Evolutionary conservation across 768 basidiomycete species (phyloP), one percentile per base, ranked within the genome.

Genomic region (Suillus decipiens): DNA sequence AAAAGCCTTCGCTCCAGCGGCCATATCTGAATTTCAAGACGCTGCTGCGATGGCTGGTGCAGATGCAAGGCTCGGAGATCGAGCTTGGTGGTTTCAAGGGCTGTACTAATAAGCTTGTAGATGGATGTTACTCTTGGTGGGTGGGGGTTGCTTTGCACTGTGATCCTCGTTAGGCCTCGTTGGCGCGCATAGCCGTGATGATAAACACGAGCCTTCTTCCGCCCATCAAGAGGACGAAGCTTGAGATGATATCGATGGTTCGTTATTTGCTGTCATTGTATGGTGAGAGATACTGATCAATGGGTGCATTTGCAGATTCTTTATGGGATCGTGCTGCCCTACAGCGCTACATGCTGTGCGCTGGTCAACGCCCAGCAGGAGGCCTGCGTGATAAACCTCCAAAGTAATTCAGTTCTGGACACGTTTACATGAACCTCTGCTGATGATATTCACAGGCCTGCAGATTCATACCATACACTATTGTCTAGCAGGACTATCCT

Each of bases 91-190:
- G 97, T 2, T 99, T 99, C 77, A 84, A 83, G 61, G 97, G 97
- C 0, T 81, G 97, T 60, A 93, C 94, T 67, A 99, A 99, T 74
- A 99, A 99, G 75, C 84, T 99, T n/a, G 96, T 99, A 0, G 97
- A 99, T 70, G 97, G 96, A 5, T 99, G 97, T 75, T 99, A 99
- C 75, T 89, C 91, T n/a, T 99, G 97, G 97, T 99, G 96, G 97
- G 92, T 94, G 28, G 97, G 93, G 96, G 96, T 0, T 83, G 90
- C 17, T 93, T 97, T 71, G 81, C 84, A 0, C 77, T 98, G 9
- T 76, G 97, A 0, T 92, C 92, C 62, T 86, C 84, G 33, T 69
- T 87, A 64, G 61, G 81, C 69, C 19, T 83, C 67, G 76, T 79
- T 67, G 73, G 77, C 11, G 75, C 71, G 53, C 71, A 76, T 33